These are phyloP conservation scores for Mycena galericulata DNA, from an alignment of 768 basidiomycete genomes.

Conservation along the genomic window DNA sequence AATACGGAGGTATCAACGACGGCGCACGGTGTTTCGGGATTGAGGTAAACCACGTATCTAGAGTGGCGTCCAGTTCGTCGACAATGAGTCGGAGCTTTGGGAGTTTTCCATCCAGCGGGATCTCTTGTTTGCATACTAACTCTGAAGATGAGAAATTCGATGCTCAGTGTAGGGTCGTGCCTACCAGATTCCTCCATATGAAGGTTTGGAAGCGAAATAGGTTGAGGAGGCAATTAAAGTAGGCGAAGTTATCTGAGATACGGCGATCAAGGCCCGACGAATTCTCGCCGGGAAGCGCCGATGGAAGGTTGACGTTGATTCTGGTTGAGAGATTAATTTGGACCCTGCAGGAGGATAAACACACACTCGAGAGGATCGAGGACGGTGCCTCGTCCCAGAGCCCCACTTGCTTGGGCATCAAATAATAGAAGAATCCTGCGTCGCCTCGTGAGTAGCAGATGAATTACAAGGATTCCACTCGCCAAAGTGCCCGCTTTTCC, in stretches of 20 bases:
- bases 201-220: constrained; percentile 2
- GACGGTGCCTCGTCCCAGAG: not conserved
- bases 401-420: not conserved
- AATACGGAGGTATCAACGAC: not conserved
- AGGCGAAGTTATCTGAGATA: not conserved
- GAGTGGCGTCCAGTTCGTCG: not conserved
- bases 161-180: not conserved
- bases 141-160: not conserved
- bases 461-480: not conserved
- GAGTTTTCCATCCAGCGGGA: too few species aligned
- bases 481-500: not conserved
- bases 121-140: not conserved
- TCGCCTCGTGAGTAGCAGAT: not conserved
- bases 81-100: too few species aligned
- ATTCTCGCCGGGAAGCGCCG: not conserved
- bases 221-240: not conserved
- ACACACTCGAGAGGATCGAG: constrained; percentile 4
- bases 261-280: not conserved
- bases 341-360: not conserved
- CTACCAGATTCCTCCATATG: not conserved
- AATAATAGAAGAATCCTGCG: not conserved
- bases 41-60: not conserved
- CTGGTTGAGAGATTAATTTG: not conserved
- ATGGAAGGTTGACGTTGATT: not conserved
- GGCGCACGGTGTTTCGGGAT: constrained; percentile 19